These are phyloP conservation scores for Sarocladiaceae sp. DNA, from an alignment of 2,329 filamentous ascomycete genomes.

Conservation along the genomic window DNA sequence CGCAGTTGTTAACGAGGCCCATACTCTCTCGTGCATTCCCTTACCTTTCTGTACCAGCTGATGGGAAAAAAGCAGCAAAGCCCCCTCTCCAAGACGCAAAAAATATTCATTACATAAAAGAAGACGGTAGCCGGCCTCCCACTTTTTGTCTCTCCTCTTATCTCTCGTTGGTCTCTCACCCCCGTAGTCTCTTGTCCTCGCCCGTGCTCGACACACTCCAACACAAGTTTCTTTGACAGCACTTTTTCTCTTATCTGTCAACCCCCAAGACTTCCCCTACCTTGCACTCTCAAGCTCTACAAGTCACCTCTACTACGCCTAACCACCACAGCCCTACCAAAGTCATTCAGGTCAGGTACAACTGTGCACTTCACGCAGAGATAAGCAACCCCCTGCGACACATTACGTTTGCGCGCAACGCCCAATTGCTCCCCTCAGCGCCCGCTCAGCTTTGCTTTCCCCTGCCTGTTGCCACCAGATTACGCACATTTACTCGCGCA, in stretches of 20 bases:
- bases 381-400: conserved; percentile 5
- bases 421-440: background rate
- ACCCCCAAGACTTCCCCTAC: conserved; percentile 5
- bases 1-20: background rate
- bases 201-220: conserved; percentile 4
- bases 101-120: conserved; percentile 11
- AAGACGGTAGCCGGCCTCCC: conserved; percentile 6
- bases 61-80: background rate
- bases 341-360: background rate
- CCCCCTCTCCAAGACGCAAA: background rate
- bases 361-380: background rate
- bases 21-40: background rate
- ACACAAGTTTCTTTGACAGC: conserved; percentile 11
- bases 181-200: conserved; percentile 4
- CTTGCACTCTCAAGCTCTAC: background rate
- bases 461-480: conserved; percentile 1
- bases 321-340: background rate
- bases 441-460: conserved; percentile 4
- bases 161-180: conserved; percentile 9
- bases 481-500: conserved; percentile 7
- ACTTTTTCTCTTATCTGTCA: conserved; percentile 10
- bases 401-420: conserved; percentile 2
- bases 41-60: background rate
- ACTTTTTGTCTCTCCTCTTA: conserved; percentile 10
- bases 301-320: background rate